Evolutionary conservation across 2,329 filamentous ascomycete genomes (phyloP).

Genomic region (Diplodia sapinea): DNA sequence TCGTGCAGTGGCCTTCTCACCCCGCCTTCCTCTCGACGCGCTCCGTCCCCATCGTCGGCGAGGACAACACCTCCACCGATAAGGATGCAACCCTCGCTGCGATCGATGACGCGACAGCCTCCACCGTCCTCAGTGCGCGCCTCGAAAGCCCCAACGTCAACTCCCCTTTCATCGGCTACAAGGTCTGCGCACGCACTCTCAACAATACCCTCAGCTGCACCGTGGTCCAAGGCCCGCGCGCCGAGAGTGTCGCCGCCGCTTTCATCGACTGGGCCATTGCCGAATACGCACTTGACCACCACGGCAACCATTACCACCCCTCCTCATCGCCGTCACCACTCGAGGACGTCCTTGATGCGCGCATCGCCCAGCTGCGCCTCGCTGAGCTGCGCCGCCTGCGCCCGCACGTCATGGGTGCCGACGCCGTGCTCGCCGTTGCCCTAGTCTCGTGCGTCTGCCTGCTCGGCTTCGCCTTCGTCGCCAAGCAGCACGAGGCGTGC

Average conservation of each 20-base stretch:
- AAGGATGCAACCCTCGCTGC: too few species aligned
- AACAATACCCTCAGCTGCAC: neutral
- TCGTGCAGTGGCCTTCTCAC: neutral
- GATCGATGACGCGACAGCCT: too few species aligned
- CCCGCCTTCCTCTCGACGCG: neutral
- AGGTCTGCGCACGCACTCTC: neutral
- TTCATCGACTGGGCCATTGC: conserved; percentile 14
- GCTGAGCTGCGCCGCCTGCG: neutral
- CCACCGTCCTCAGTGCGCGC: neutral
- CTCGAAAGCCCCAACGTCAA: neutral
- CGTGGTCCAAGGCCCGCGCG: neutral
- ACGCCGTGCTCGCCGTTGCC: neutral
- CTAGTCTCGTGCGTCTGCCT: neutral
- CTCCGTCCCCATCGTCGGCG: neutral
- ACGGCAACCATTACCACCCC: too few species aligned
- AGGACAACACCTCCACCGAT: too few species aligned
- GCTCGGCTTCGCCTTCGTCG: neutral
- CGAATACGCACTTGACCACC: neutral
- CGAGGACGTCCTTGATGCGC: neutral
- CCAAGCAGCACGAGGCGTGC: neutral
- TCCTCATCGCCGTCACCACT: neutral
- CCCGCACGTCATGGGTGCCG: neutral
- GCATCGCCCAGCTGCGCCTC: neutral
- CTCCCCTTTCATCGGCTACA: conserved; percentile 5
- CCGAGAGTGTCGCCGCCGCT: neutral